A percentile compares a stretch with the other conserved stretches of the same genome.
Evolutionary conservation across 2,329 filamentous ascomycete species (phyloP).

Genomic region (Seiridium cupressi): DNA sequence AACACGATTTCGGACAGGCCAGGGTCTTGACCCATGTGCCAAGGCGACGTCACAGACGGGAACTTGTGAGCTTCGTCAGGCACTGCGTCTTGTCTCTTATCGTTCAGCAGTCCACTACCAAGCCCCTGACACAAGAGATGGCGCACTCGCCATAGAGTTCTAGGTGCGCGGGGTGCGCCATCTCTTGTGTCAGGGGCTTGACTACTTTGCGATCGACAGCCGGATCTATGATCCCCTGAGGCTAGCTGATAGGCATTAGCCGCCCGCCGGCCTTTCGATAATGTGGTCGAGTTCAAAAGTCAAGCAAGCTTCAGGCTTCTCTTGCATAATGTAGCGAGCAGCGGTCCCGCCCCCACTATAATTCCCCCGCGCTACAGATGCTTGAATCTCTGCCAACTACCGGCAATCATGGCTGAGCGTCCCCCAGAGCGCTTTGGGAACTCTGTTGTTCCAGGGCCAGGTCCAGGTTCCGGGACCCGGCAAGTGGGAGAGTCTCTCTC

Average conservation of each 20-base stretch:
- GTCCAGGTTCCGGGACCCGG: not conserved
- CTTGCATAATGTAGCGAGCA: not conserved
- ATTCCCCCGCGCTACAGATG: not conserved
- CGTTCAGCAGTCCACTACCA: no score
- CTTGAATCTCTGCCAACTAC: not conserved
- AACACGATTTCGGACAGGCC: not conserved
- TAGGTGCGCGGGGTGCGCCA: no score
- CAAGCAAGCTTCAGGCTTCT: not conserved
- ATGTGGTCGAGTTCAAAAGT: not conserved
- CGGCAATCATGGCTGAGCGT: not conserved
- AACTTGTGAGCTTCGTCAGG: not conserved
- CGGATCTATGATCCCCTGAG: not conserved
- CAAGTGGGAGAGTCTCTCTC: not conserved
- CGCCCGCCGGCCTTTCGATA: not conserved
- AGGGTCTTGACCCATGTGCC: not conserved
- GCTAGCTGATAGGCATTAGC: slow-evolving; percentile 1
- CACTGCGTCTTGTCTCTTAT: not conserved
- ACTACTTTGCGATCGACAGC: not conserved
- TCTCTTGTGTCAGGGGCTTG: not conserved
- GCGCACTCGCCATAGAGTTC: no score
- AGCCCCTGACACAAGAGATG: no score
- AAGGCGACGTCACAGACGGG: not conserved
- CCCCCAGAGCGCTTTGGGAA: no score
- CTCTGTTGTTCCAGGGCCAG: no score
- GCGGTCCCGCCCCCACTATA: not conserved